phyloP scores from a whole-genome alignment of 768 basidiomycete genomes.

The Kwoniella heveanensis region DNA sequence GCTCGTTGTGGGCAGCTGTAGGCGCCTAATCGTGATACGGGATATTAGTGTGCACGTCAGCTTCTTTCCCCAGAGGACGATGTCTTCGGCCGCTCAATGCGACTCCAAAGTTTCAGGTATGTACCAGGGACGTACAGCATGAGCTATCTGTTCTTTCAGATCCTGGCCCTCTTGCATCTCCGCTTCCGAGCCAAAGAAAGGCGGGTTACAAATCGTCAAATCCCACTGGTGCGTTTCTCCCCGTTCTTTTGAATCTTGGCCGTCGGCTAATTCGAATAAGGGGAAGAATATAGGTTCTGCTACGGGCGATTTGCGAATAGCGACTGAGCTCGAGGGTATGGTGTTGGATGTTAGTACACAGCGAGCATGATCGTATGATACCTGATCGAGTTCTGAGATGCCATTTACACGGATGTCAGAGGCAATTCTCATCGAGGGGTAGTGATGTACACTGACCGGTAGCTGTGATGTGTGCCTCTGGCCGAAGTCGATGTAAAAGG shows the following conservation, averaged over 20 bases:
- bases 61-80: too few relatives aligned
- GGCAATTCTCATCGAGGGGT: too few relatives aligned
- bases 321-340: conserved; percentile 61
- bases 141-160: conserved; percentile 68
- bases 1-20: conserved; percentile 81
- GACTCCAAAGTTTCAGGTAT: too few relatives aligned
- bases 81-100: too few relatives aligned
- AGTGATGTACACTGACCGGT: conserved; percentile 31
- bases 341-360: conserved; percentile 65
- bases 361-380: conserved; percentile 64
- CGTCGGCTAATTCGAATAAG: conserved; percentile 1
- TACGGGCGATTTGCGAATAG: conserved; percentile 55
- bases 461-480: conserved; percentile 28
- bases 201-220: conserved; percentile 95
- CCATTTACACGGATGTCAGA: too few relatives aligned
- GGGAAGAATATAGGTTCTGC: conserved; percentile 61
- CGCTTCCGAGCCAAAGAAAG: conserved; percentile 78
- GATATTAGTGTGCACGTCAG: too few relatives aligned
- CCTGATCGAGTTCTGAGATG: conserved; percentile 68
- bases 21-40: conserved; percentile 79
- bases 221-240: conserved; percentile 55
- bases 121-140: conserved; percentile 64
- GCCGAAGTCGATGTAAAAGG: conserved; percentile 55
- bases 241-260: not conserved
- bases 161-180: conserved; percentile 68